These are phyloP conservation scores for Phytophthora palmivora DNA, from an alignment of 352 stramenopile species.

Conservation along the genomic window DNA sequence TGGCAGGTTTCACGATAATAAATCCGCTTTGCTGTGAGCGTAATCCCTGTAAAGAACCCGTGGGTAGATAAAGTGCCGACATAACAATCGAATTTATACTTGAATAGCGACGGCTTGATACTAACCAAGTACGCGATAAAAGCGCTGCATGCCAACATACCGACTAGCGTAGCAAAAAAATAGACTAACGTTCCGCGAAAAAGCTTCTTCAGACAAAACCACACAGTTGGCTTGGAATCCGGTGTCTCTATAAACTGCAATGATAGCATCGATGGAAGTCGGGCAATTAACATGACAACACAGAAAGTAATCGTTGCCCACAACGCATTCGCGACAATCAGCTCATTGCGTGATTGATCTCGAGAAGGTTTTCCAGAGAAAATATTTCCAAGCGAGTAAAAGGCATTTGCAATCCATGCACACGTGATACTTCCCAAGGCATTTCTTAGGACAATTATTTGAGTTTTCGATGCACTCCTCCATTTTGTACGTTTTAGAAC, in stretches of 20 bases:
- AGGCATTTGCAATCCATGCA: conserved; percentile 24
- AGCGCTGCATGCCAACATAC: conserved; percentile 6
- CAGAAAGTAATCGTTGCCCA: conserved; percentile 23
- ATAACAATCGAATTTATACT: conserved; percentile 25
- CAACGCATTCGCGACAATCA: conserved; percentile 15
- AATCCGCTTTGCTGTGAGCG: conserved; percentile 9
- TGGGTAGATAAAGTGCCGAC: conserved; percentile 10
- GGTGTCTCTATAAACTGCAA: conserved; percentile 16
- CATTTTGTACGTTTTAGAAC: conserved; percentile 3
- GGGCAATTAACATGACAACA: conserved; percentile 6
- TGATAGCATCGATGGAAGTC: conserved; percentile 13
- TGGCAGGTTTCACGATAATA: conserved; percentile 24
- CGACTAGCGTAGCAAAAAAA: conserved; percentile 12
- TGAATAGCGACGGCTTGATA: conserved; percentile 5
- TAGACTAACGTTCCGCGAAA: not conserved
- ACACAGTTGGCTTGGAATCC: conserved; percentile 8
- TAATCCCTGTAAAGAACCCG: conserved; percentile 18
- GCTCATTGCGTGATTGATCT: conserved; percentile 19
- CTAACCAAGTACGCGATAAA: conserved; percentile 11
- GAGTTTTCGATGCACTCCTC: conserved; percentile 1
- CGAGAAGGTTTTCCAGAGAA: conserved; percentile 19
- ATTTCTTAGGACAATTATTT: conserved; percentile 13
- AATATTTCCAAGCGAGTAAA: conserved; percentile 19
- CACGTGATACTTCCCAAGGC: conserved; percentile 13
- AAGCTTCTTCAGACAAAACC: conserved; percentile 30